Percentiles rank a stretch among this genome's conserved stretches.
These are phyloP conservation scores for Danielozyma ontarioensis DNA, from an alignment of 805 yeast genomes.

Conservation along the genomic window DNA sequence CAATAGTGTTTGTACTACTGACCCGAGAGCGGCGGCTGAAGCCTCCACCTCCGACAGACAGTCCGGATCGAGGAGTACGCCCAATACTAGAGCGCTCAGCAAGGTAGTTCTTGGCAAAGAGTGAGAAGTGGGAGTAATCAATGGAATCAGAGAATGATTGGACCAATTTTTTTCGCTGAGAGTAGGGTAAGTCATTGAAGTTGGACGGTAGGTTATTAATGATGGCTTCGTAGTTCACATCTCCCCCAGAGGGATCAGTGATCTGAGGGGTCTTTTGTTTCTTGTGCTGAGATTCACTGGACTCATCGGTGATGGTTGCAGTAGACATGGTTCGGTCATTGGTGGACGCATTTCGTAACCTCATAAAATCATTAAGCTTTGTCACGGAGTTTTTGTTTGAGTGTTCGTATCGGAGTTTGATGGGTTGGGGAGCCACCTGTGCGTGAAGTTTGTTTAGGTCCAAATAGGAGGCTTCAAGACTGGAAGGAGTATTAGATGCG, in stretches of 20 bases:
- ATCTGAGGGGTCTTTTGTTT: slow-evolving; percentile 17
- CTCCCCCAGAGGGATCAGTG: slow-evolving; percentile 18
- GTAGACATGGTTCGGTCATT: slow-evolving; percentile 6
- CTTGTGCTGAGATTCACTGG: slow-evolving; percentile 13
- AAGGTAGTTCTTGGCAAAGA: slow-evolving; percentile 32
- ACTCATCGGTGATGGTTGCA: slow-evolving; percentile 5
- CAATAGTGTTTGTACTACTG: slow-evolving; percentile 33
- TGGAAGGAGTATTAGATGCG: slow-evolving; percentile 19
- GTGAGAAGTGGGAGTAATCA: slow-evolving; percentile 40
- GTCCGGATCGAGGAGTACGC: slow-evolving; percentile 13
- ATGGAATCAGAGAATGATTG: slow-evolving; percentile 32
- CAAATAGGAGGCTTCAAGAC: slow-evolving; percentile 32
- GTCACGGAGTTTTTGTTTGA: slow-evolving; percentile 11
- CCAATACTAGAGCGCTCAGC: slow-evolving; percentile 18
- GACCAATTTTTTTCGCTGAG: slow-evolving; percentile 49
- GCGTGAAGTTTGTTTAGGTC: slow-evolving; percentile 40
- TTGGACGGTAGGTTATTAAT: slow-evolving; percentile 46
- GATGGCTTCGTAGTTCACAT: slow-evolving; percentile 34
- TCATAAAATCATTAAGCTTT: slow-evolving; percentile 19
- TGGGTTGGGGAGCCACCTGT: slow-evolving; percentile 40
- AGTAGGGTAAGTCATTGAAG: slow-evolving; percentile 53
- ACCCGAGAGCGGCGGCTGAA: slow-evolving; percentile 26
- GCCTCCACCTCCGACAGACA: slow-evolving; percentile 19
- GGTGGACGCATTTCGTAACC: slow-evolving; percentile 10
- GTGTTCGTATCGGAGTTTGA: slow-evolving; percentile 13